A percentile compares a stretch with the other conserved stretches of the same genome.
Conservation (phyloP, 2,329 filamentous ascomycete species). For the Exophiala sideris region DNA sequence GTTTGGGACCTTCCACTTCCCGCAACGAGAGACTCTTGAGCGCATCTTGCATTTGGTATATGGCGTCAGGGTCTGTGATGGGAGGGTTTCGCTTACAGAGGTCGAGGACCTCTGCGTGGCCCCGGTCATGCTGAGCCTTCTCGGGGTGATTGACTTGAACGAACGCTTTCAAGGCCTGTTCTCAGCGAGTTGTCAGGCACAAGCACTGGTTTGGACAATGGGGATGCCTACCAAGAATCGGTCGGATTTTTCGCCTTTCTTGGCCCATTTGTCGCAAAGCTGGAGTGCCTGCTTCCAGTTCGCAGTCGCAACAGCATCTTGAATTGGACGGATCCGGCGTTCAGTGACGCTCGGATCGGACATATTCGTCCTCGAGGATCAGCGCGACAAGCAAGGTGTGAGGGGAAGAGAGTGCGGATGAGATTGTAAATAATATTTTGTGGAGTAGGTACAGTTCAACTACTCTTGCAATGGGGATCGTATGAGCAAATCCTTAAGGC, state of each 20-base stretch:
- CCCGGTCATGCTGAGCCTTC: slow-evolving; percentile 40
- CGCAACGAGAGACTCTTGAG: slow-evolving; percentile 37
- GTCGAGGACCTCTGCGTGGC: slow-evolving; percentile 41
- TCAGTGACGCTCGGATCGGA: slow-evolving; percentile 27
- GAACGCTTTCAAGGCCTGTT: slow-evolving; percentile 28
- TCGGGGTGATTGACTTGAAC: slow-evolving; percentile 37
- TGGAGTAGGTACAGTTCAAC: background rate
- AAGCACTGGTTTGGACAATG: background rate
- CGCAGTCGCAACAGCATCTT: slow-evolving; percentile 47
- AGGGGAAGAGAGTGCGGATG: slow-evolving; percentile 15
- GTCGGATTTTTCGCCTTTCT: slow-evolving; percentile 51
- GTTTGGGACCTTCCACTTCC: slow-evolving; percentile 33
- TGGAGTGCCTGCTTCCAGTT: slow-evolving; percentile 51
- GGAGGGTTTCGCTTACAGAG: slow-evolving; percentile 43
- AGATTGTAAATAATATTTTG: slow-evolving; percentile 2
- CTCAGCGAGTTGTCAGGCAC: slow-evolving; percentile 1
- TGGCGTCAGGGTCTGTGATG: slow-evolving; percentile 43
- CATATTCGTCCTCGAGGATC: slow-evolving; percentile 15
- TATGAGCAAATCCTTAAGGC: background rate
- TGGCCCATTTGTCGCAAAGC: slow-evolving; percentile 51
- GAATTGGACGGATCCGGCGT: slow-evolving; percentile 46
- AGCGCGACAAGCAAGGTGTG: slow-evolving; percentile 2
- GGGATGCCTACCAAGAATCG: slow-evolving; percentile 26
- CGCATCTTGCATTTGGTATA: slow-evolving; percentile 43
- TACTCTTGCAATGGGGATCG: background rate